Percentiles rank a stretch among this genome's conserved stretches.
These are phyloP conservation scores for Arabidopsis suecica DNA, from an alignment of 345 rosid genomes.

Conservation along the genomic window DNA sequence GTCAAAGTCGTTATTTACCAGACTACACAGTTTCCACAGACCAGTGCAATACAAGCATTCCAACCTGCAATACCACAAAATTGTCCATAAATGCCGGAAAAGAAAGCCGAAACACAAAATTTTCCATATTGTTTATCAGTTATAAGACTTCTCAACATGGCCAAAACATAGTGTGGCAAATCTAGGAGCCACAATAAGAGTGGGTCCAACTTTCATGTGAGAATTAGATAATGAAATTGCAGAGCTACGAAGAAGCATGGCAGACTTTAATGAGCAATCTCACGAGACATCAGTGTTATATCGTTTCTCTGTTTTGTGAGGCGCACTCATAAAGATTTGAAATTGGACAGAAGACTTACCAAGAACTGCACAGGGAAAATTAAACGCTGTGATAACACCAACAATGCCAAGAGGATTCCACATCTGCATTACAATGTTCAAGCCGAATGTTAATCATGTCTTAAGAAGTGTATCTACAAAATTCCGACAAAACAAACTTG, in stretches of 20 bases:
- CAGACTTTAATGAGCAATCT: constrained; percentile 18
- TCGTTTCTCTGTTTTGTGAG: constrained; percentile 8
- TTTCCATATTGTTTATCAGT: background rate
- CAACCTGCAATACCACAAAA: constrained; percentile 65
- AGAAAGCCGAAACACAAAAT: background rate
- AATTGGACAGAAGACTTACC: constrained; percentile 58
- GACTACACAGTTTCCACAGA: constrained; percentile 95
- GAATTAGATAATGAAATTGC: background rate
- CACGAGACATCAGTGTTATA: constrained; percentile 3
- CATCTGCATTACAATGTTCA: constrained; percentile 56
- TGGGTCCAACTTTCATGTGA: constrained; percentile 6
- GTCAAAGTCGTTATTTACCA: constrained; percentile 62
- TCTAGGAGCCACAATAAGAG: background rate
- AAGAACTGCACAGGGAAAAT: constrained; percentile 97
- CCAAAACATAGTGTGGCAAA: constrained; percentile 2
- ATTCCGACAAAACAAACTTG: constrained; percentile 30
- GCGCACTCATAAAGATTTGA: background rate
- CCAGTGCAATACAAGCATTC: constrained; percentile 98
- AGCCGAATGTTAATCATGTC: constrained; percentile 30
- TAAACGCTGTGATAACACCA: constrained; percentile 97
- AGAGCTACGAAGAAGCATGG: background rate
- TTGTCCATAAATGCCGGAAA: background rate
- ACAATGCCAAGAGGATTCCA: constrained; percentile 99
- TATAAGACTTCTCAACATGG: background rate
- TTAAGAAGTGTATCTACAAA: background rate